Evolutionary conservation across 805 yeast genomes (phyloP), one percentile per base, ranked within the genome.

Genomic region (Zygotorulaspora chibaensis): DNA sequence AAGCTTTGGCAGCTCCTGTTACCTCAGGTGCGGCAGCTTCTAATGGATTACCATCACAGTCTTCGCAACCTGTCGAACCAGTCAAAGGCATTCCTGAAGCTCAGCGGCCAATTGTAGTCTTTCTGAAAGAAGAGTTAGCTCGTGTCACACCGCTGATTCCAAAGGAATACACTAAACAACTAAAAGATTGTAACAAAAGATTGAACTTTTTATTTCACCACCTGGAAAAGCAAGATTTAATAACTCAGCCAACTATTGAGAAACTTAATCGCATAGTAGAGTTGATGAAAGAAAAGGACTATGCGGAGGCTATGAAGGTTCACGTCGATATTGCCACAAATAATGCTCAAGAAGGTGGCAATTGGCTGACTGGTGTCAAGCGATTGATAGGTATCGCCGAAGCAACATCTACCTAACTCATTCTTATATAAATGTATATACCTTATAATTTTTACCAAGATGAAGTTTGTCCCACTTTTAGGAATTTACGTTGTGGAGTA

Each of bases 291-390:
- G 64, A 59, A 9, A 74, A 75, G 48, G 83, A 87, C 48, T 86
- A 70, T 61, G 63, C 66, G 3, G 69, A 69, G 12, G 97, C 98
- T 1, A 66, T 74, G 42, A 65, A 73, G 1, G 55, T 78, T 28
- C 80, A 79, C 50, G 63, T 72, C 29, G 78, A 80, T 42, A 75
- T 93, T 49, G 77, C 84, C 17, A 75, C 87, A 7, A 75, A 77
- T 30, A 75, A 78, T 51, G 75, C 83, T 18, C 79, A 76, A 18
- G 95, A 90, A 65, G 79, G 84, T 52, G 96, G 96, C 11, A 81
- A 84, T 58, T 93, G 99, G 99, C 79, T 85, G 70, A 79, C 85
- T 27, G 99, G 99, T 56, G 83, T 93, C 38, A 88, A 84, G 66
- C 80, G 97, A 56, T 75, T 93, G 51, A 80, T 91, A 50, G 84